Base-by-base conservation (phyloP, 129 eudicot genomes). In the Artemisia annua region DNA sequence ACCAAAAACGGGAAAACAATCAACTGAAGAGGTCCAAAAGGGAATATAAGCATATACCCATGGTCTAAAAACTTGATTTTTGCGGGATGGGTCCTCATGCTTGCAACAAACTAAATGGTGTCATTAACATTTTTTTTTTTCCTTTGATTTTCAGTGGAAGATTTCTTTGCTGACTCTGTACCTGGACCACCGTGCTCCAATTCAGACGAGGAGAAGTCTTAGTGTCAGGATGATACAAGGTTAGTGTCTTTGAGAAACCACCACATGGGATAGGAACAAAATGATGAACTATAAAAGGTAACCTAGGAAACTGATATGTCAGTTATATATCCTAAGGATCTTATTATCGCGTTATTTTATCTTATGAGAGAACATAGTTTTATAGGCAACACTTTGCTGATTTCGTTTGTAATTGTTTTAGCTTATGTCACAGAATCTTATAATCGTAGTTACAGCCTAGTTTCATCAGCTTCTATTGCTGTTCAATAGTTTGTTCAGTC, bases 111-210 rank as follows among this genome's bases (percentile, higher is more conserved):
- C 0, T 1, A 7, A 39, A 39, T 39, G 11, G 58, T 66, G 11
- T 5, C 24, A n/a, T 72, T 66, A 65, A 14, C 63, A 11, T 11
- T 48, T 15, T 52, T 11, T 3, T 32, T 14, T 20, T 20, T n/a
- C n/a, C 14, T 60, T 70, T 24, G 55, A 17, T 43, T 70, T 84
- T 58, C 89, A 87, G 93, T 87, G 59, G 93, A 87, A 76, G 93
- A 87, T 76, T 87, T 85, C 83, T 84, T 87, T 68, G 93, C 82
- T 48, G 93, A 85, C 80, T 82, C 89, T 5, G 85, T 79, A 56
- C 84, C 84, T 14, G 81, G 80, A 56, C 80, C 84, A 63, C 84
- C 84, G 35, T 71, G 73, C 77, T 75, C 84, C 17, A 77, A 63
- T 16, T 80, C 84, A 17, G 84, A 80, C 56, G 84, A 80, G 75